Evolutionary conservation across 1,139 yeast genomes (phyloP), one percentile per base, ranked within the genome.

Genomic region (Martiniozyma asiatica): DNA sequence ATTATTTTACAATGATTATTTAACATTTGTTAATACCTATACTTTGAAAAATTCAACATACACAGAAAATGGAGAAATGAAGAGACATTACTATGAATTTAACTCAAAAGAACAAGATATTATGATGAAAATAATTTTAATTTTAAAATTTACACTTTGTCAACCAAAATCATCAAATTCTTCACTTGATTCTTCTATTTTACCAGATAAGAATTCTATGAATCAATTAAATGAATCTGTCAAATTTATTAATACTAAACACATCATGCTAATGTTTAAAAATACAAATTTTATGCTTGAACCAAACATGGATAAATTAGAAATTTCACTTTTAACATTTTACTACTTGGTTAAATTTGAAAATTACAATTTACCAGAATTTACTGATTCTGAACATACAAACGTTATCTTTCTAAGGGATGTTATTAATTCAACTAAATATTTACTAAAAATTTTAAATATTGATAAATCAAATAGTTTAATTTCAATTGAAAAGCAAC

Each of bases 1-100:
- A 29, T 51, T 59, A 25, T 73, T 73, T 43, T 72, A 71, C 64
- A 66, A 63, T 41, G 61, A 63, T 31, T 73, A 73, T 40, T 69
- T 70, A 34, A 68, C 65, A 4, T 68, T 69, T 44, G 70, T 67
- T 41, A 68, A 71, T 31, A 68, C 67, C 62, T 70, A 67, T 42
- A 36, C 71, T 51, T 32, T 69, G 54, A 50, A 73, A 63, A 27
- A 67, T 54, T 52, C 70, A 57, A 59, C 68, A n/a, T 61, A 65
- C 43, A 22, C 35, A 6, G 54, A 47, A 20, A 47, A 48, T 28
- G 55, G 54, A 4, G 52, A 47, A 30, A 22, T 37, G 2, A 48
- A 48, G 22, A 50, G 47, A 33, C 42, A 43, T 27, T 64, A 58
- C 37, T 65, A 63, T 41, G 73, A 68, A 42, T 68, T 67, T 42